Evolutionary conservation across 2,329 filamentous ascomycete species (phyloP).

Genomic region (Elsinoe perseae): DNA sequence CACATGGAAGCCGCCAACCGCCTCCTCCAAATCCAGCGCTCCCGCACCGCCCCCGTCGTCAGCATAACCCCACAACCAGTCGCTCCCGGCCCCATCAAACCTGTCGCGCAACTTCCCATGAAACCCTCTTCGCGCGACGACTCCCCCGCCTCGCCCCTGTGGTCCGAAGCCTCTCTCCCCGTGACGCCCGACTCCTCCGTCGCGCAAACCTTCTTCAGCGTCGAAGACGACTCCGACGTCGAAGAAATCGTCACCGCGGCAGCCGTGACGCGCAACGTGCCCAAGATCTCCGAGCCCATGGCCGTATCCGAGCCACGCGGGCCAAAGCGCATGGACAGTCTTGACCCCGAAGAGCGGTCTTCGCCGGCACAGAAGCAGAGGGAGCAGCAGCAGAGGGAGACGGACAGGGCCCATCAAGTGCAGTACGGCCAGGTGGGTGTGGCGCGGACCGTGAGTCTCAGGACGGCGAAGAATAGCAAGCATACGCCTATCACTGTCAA

Average conservation of each 20-base stretch:
- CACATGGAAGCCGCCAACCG: conserved; percentile 17
- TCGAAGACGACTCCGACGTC: conserved; percentile 15
- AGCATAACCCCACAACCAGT: conserved; percentile 18
- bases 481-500: conserved; percentile 21
- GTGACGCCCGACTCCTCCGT: conserved; percentile 22
- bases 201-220: conserved; percentile 17
- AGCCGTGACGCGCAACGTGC: conserved; percentile 9
- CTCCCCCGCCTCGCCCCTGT: conserved; percentile 21
- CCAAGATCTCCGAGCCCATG: conserved; percentile 6
- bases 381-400: background rate
- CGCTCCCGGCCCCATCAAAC: conserved; percentile 18
- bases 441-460: conserved; percentile 3
- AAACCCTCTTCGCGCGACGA: conserved; percentile 13
- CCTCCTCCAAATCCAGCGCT: conserved; percentile 21
- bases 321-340: conserved; percentile 13
- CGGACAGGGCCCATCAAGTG: background rate
- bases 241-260: conserved; percentile 1
- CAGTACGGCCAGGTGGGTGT: conserved; percentile 2
- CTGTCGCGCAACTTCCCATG: conserved; percentile 9
- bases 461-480: background rate
- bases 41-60: conserved; percentile 24
- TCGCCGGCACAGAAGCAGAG: background rate
- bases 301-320: conserved; percentile 3
- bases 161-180: conserved; percentile 26
- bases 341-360: background rate